These are phyloP conservation scores for Globisporangium heterothallicum DNA, from an alignment of 352 stramenopile genomes.

Conservation along the genomic window DNA sequence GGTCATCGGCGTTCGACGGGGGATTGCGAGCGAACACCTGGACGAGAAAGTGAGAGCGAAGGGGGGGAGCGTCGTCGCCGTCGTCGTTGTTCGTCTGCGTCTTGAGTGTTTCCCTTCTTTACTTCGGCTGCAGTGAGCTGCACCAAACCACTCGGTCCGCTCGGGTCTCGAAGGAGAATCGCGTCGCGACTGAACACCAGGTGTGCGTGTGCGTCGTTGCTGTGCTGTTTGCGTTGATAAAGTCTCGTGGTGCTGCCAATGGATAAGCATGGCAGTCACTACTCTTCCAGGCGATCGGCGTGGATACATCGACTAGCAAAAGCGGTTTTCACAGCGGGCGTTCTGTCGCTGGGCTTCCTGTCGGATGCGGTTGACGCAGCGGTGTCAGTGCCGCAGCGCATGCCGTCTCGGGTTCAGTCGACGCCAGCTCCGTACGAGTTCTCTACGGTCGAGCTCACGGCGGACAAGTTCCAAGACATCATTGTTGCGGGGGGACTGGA, in stretches of 20 bases:
- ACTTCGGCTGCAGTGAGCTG: background rate
- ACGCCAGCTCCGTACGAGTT: constrained; percentile 3
- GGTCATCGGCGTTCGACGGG: background rate
- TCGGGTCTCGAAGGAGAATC: background rate
- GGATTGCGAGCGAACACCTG: background rate
- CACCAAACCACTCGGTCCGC: background rate
- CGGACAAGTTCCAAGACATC: constrained; percentile 28
- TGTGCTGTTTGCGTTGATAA: background rate
- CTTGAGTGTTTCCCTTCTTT: background rate
- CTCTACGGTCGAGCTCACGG: constrained; percentile 4
- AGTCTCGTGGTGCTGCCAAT: background rate
- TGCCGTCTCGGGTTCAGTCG: constrained; percentile 6
- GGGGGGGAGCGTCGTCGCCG: background rate
- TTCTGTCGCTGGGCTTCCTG: background rate
- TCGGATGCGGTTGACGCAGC: background rate
- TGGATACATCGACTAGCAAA: background rate
- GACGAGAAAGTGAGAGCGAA: background rate
- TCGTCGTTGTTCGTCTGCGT: background rate
- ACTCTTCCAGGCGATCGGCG: background rate
- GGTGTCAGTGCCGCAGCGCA: background rate
- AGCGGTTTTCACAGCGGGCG: background rate
- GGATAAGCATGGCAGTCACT: background rate
- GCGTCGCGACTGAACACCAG: background rate
- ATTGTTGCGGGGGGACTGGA: constrained; percentile 69
- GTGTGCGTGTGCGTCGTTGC: background rate